A percentile compares a stretch with the other conserved stretches of the same genome.
phyloP scores from a whole-genome alignment of 805 yeast species.

The Pichia sporocuriosa region DNA sequence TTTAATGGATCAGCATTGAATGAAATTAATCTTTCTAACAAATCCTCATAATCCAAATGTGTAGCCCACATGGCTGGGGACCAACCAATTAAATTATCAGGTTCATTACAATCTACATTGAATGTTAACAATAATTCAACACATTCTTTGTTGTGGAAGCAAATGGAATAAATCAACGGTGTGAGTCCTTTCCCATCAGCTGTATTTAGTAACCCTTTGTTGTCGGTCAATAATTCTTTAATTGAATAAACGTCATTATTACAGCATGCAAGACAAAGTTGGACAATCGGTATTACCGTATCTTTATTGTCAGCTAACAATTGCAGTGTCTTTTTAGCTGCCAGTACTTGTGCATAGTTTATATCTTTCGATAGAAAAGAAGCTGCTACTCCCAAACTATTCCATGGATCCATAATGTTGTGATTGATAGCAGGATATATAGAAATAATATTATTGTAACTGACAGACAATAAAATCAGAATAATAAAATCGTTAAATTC shows the following conservation, averaged over 20 bases:
- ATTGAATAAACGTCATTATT: slow-evolving; percentile 31
- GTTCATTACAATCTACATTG: slow-evolving; percentile 41
- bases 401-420: slow-evolving; percentile 30
- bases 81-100: slow-evolving; percentile 46
- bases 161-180: slow-evolving; percentile 48
- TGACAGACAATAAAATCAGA: too few species aligned
- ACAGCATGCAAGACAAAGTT: slow-evolving; percentile 33
- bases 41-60: slow-evolving; percentile 47
- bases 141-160: slow-evolving; percentile 42
- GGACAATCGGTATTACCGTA: slow-evolving; percentile 20
- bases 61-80: slow-evolving; percentile 88
- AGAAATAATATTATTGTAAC: too few species aligned
- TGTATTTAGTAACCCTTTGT: slow-evolving; percentile 19
- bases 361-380: slow-evolving; percentile 21
- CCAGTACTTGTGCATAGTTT: slow-evolving; percentile 28
- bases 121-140: slow-evolving; percentile 42
- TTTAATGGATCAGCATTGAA: slow-evolving; percentile 58
- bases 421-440: too few species aligned
- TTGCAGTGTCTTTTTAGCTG: slow-evolving; percentile 32
- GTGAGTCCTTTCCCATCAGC: slow-evolving; percentile 37
- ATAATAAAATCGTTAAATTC: too few species aligned
- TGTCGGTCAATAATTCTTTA: slow-evolving; percentile 22
- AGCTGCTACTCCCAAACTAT: slow-evolving; percentile 11
- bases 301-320: slow-evolving; percentile 26
- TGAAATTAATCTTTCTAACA: slow-evolving; percentile 51